Evolutionary conservation across 495 filamentous ascomycete species (phyloP), one percentile per base, ranked within the genome.

Genomic region (Podospora pseudopauciseta): DNA sequence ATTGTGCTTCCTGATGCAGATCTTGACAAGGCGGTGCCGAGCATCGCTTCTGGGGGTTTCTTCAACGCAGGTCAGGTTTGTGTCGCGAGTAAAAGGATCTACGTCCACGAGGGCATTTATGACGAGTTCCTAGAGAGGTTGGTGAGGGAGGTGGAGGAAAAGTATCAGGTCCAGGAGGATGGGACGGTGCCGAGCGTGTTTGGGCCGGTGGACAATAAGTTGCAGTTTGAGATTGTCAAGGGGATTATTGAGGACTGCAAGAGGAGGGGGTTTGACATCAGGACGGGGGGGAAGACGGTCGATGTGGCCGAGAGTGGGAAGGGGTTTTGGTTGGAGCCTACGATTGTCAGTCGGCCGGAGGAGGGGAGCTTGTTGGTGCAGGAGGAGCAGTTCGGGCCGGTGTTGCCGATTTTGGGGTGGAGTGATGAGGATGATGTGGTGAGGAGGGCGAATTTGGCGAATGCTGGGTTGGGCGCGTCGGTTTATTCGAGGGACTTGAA

Each of bases 41-140:
- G 74, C 58, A 74, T 82, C 6, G 83, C 83, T 11, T 78, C 78
- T 54, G 83, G 85, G 53, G 82, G 82, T 0, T 87, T 90, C 65
- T 85, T 88, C 67, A 87, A 88, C 76, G 84, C 81, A 0, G 88
- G 88, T 15, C 86, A 89, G 72, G 79, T 84, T 39, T 83, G 81
- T 72, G 77, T 82, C 16, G 76, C 80, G 44, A 77, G 84, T 32
- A 91, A 91, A 76, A 84, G 89, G 4, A 80, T 92, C 67, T 91
- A 91, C 73, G 84, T 92, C 23, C 89, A 91, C 77, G 84, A 90
- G 70, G 78, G 77, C 16, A 87, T 91, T 70, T 91, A 90, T 77
- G 83, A 88, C 44, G 73, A 79, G 56, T 91, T 92, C 77, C 74
- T 87, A 7, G 73, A 80, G 11, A 77, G 78, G 6, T 78, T 91